Evolutionary conservation across 2,329 filamentous ascomycete species (phyloP).

Genomic region (Pseudogymnoascus sp.): DNA sequence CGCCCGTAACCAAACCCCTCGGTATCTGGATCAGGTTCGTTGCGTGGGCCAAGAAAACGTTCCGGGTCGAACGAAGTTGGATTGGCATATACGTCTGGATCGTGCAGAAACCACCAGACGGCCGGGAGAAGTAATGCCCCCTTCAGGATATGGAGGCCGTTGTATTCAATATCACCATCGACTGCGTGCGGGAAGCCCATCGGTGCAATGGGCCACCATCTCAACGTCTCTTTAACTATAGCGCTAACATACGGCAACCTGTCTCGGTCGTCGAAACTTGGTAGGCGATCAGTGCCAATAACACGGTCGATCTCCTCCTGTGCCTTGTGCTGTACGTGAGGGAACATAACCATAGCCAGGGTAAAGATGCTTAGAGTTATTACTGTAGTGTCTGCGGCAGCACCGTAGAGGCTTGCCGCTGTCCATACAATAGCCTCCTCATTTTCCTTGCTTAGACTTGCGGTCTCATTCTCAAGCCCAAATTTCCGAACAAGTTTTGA

Average conservation of each 20-base stretch:
- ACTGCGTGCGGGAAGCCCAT: conserved; percentile 45
- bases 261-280: conserved; percentile 37
- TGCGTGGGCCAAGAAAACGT: conserved; percentile 32
- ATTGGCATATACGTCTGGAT: conserved; percentile 32
- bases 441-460: conserved; percentile 1
- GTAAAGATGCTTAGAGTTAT: conserved; percentile 14
- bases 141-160: conserved; percentile 45
- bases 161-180: conserved; percentile 45
- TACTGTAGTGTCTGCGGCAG: conserved; percentile 13
- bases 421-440: conserved; percentile 14
- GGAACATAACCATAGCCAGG: conserved; percentile 12
- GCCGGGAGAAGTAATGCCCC: conserved; percentile 30
- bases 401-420: conserved; percentile 8
- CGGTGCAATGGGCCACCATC: conserved; percentile 38
- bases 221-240: conserved; percentile 38
- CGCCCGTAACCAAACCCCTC: conserved; percentile 44
- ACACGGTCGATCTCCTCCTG: conserved; percentile 40
- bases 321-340: conserved; percentile 16
- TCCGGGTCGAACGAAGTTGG: conserved; percentile 38
- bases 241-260: conserved; percentile 36
- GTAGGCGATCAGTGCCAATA: conserved; percentile 38
- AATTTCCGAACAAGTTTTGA: conserved; percentile 12
- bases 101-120: conserved; percentile 9
- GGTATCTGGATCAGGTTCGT: conserved; percentile 41
- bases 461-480: not conserved